Evolutionary conservation across 805 yeast genomes (phyloP).

Genomic region (Pichia scutulata): DNA sequence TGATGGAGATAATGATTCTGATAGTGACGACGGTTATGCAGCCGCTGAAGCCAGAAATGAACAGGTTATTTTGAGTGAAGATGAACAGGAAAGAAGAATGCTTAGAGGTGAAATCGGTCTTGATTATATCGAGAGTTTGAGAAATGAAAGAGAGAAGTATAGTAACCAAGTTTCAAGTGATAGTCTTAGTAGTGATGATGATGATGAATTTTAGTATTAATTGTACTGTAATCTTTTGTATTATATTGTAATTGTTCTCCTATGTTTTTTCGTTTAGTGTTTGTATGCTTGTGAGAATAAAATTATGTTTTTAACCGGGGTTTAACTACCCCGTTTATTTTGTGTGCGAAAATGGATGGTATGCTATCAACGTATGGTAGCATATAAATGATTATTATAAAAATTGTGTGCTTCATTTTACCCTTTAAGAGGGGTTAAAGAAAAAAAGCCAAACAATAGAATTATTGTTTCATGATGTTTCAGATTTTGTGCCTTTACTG

Average conservation of each 20-base stretch:
- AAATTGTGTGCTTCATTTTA: too few relatives aligned
- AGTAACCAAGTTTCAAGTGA: not conserved
- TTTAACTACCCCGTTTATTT: not conserved
- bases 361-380: not conserved
- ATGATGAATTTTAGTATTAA: not conserved
- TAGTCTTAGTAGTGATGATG: constrained; percentile 6
- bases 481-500: too few relatives aligned
- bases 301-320: not conserved
- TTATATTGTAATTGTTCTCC: not conserved
- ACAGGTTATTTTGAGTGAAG: constrained; percentile 14
- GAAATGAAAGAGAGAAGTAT: constrained; percentile 1
- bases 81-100: constrained; percentile 14
- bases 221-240: not conserved
- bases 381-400: too few relatives aligned
- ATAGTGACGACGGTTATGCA: constrained; percentile 33
- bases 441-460: too few relatives aligned
- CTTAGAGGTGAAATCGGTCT: constrained; percentile 10
- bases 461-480: too few relatives aligned
- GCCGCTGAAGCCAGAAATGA: constrained; percentile 12
- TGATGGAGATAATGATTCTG: constrained; percentile 33
- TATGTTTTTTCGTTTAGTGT: not conserved
- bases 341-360: not conserved
- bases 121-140: constrained; percentile 5
- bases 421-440: too few relatives aligned
- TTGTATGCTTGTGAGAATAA: not conserved